Conservation (phyloP, 495 filamentous ascomycete genomes). For the Darksidea phi region DNA sequence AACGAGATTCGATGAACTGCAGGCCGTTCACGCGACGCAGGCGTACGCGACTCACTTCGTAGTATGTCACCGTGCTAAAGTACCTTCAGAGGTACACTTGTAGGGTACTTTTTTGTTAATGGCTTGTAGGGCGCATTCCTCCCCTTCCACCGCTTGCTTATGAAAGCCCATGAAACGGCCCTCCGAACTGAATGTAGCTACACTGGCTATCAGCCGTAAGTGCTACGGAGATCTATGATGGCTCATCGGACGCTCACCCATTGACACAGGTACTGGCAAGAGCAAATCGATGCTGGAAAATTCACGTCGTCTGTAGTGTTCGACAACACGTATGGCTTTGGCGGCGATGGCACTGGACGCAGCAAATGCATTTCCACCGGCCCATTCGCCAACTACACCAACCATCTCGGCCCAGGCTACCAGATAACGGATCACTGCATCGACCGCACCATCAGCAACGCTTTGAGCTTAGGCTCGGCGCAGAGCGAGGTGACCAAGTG, state of each 20-base stretch:
- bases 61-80: too few species aligned
- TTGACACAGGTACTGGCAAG: slow-evolving; percentile 46
- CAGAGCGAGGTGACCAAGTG: slow-evolving; percentile 40
- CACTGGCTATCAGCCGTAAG: slow-evolving; percentile 38
- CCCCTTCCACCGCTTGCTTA: slow-evolving; percentile 41
- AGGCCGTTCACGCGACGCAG: slow-evolving; percentile 39
- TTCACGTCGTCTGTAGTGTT: slow-evolving; percentile 42
- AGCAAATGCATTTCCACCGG: slow-evolving; percentile 45
- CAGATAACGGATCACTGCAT: slow-evolving; percentile 28
- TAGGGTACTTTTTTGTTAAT: slow-evolving; percentile 22
- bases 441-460: slow-evolving; percentile 35
- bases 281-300: slow-evolving; percentile 44
- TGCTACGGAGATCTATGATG: too few species aligned
- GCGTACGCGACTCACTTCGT: too few species aligned
- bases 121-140: slow-evolving; percentile 35
- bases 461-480: slow-evolving; percentile 21
- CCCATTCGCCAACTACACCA: slow-evolving; percentile 44
- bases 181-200: slow-evolving; percentile 41
- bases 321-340: slow-evolving; percentile 42
- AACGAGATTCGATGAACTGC: slow-evolving; percentile 50
- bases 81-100: too few species aligned
- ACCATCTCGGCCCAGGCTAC: slow-evolving; percentile 38
- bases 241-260: background rate
- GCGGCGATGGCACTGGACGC: slow-evolving; percentile 43
- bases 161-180: slow-evolving; percentile 39